These are phyloP conservation scores for Penicillium parvum DNA, from an alignment of 495 filamentous ascomycete genomes.

Conservation along the genomic window DNA sequence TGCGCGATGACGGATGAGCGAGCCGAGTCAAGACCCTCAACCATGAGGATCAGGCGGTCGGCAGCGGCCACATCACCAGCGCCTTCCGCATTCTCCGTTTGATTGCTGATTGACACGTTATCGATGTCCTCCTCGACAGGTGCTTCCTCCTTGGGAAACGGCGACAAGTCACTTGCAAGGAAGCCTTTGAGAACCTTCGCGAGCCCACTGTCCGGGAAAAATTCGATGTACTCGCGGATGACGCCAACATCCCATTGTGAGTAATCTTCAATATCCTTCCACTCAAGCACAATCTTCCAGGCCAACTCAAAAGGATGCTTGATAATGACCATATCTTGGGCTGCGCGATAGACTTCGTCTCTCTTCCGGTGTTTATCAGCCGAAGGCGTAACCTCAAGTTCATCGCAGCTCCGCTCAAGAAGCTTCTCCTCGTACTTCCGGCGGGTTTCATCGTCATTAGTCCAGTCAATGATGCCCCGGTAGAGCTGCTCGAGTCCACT, in stretches of 20 bases:
- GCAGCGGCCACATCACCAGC: slow-evolving; percentile 53
- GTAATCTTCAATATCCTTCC: slow-evolving; percentile 72
- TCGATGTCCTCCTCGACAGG: slow-evolving; percentile 33
- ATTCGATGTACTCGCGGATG: slow-evolving; percentile 70
- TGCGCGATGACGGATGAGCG: slow-evolving; percentile 74
- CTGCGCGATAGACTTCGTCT: slow-evolving; percentile 64
- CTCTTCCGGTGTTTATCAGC: slow-evolving; percentile 65
- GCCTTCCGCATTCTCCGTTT: slow-evolving; percentile 20
- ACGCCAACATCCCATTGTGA: slow-evolving; percentile 68
- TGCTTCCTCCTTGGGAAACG: slow-evolving; percentile 52
- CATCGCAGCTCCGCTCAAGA: slow-evolving; percentile 73
- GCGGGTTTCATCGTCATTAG: slow-evolving; percentile 76
- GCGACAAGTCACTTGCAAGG: slow-evolving; percentile 76
- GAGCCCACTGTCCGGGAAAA: slow-evolving; percentile 82
- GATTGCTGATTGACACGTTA: slow-evolving; percentile 14
- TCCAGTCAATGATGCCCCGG: slow-evolving; percentile 81
- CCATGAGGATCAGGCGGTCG: slow-evolving; percentile 75
- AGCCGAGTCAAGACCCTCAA: slow-evolving; percentile 70
- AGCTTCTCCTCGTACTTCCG: slow-evolving; percentile 87
- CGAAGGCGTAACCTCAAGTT: slow-evolving; percentile 59
- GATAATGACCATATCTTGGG: slow-evolving; percentile 90
- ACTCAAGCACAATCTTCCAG: slow-evolving; percentile 86
- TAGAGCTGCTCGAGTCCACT: slow-evolving; percentile 74
- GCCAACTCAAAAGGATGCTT: slow-evolving; percentile 87
- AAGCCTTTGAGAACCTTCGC: slow-evolving; percentile 76